Evolutionary conservation across 148 eudicot species (phyloP), one percentile per base, ranked within the genome.

Genomic region (Fagopyrum tataricum): DNA sequence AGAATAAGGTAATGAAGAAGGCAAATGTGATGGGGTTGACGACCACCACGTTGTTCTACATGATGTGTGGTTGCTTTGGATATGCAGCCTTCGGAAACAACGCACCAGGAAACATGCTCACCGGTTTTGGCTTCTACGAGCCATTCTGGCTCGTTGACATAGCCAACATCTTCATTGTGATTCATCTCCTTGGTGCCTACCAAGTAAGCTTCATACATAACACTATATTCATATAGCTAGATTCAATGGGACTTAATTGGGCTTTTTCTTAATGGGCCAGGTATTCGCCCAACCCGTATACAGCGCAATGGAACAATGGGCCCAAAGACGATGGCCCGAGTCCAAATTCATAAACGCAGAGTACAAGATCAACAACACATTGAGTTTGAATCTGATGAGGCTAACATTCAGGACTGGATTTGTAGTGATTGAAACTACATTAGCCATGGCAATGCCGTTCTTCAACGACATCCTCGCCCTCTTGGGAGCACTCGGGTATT

Each of bases 31-130:
- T 83, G 18, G 85, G 78, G 6, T 78, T 91, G 31, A 49, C 73
- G 6, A 82, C 85, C 14, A 86, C 96, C 26, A 87, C 96, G 3
- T 12, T 74, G 39, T 88, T 91, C 76, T 88, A 88, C 71, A 82
- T 87, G 82, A 74, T 87, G 91, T 88, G 96, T 79, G 96, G 93
- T 3, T 84, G 86, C 78, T 84, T 91, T 26, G 93, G 93, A 8
- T 91, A 88, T 73, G 96, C 91, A 24, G 96, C 91, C 17, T 88
- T 91, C 62, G 96, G 96, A 20, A 84, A 88, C 73, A 42, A 76
- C 49, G 90, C 96, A n/a, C 90, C 91, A 1, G 96, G 96, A 11
- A 91, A 87, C 74, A 77, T 91, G 78, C 78, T 91, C 11, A 88
- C 91, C 14, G 93, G 92, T 0, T 90, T 90, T 70, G 91, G 92